Conservation (phyloP, 768 basidiomycete species). For the Naganishia friedmannii region DNA sequence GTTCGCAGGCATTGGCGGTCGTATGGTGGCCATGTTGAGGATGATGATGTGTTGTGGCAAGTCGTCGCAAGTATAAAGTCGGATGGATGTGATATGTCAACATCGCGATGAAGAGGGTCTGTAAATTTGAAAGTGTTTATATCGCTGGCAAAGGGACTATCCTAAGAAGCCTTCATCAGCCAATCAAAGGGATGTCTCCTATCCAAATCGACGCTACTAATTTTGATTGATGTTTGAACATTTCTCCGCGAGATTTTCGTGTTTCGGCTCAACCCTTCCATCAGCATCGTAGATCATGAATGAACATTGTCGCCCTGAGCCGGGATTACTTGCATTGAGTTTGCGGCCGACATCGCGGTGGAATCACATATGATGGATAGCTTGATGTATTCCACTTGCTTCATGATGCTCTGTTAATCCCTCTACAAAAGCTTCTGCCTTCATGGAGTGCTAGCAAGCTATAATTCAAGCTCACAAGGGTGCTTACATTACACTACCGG, state of each 20-base stretch:
- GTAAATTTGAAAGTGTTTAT: not conserved
- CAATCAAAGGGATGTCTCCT: slow-evolving; percentile 4
- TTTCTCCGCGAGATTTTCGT: not conserved
- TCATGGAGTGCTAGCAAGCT: too few species aligned
- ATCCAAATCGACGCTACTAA: not conserved
- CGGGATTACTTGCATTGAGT: too few species aligned
- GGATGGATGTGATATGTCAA: not conserved
- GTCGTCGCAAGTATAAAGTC: not conserved
- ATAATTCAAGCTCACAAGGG: too few species aligned
- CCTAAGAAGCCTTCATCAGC: not conserved
- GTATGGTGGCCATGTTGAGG: not conserved
- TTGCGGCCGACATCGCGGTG: too few species aligned
- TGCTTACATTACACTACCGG: too few species aligned
- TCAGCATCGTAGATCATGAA: not conserved
- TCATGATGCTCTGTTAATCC: too few species aligned
- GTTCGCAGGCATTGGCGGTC: not conserved
- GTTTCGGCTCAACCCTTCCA: not conserved
- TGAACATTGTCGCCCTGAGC: not conserved
- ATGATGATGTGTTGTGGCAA: not conserved
- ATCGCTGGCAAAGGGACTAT: not conserved
- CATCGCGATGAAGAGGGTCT: not conserved
- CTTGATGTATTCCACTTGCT: too few species aligned
- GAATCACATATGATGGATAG: too few species aligned
- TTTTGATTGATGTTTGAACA: slow-evolving; percentile 7
- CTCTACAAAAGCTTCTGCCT: too few species aligned